Conservation (phyloP, 1,284 basidiomycete species). For the Ustilago xerochloae region DNA sequence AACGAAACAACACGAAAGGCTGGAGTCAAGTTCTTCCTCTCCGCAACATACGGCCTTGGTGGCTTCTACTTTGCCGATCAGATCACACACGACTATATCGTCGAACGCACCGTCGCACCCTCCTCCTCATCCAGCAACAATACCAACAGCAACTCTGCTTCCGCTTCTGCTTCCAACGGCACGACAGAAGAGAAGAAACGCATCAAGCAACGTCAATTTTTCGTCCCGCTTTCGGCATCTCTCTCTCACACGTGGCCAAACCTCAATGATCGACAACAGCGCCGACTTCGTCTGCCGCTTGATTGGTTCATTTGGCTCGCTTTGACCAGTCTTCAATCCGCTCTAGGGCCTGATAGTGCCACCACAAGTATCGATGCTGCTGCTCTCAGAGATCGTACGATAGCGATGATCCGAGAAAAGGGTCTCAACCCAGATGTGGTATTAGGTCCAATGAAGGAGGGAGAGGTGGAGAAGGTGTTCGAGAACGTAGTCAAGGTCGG, state of each 20-base stretch:
- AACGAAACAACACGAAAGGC: conserved; percentile 78
- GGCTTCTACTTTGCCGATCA: conserved; percentile 96
- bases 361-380: conserved; percentile 3
- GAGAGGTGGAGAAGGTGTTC: conserved; percentile 20
- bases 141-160: not conserved
- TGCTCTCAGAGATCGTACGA: conserved; percentile 9
- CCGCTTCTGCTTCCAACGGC: conserved; percentile 6
- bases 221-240: conserved; percentile 75
- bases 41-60: conserved; percentile 86
- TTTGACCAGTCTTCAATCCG: conserved; percentile 15
- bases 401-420: conserved; percentile 25
- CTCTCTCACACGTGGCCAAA: conserved; percentile 74
- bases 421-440: conserved; percentile 18
- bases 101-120: conserved; percentile 72
- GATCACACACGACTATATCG: conserved; percentile 83
- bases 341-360: not conserved
- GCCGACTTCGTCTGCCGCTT: conserved; percentile 14
- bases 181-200: conserved; percentile 69
- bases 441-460: not conserved
- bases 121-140: not conserved
- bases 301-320: conserved; percentile 39
- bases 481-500: conserved; percentile 68
- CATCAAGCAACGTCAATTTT: conserved; percentile 76
- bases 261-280: conserved; percentile 66
- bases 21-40: conserved; percentile 77